These are phyloP conservation scores for Protea cynaroides DNA, from an alignment of 164 flowering plant species.

Conservation along the genomic window DNA sequence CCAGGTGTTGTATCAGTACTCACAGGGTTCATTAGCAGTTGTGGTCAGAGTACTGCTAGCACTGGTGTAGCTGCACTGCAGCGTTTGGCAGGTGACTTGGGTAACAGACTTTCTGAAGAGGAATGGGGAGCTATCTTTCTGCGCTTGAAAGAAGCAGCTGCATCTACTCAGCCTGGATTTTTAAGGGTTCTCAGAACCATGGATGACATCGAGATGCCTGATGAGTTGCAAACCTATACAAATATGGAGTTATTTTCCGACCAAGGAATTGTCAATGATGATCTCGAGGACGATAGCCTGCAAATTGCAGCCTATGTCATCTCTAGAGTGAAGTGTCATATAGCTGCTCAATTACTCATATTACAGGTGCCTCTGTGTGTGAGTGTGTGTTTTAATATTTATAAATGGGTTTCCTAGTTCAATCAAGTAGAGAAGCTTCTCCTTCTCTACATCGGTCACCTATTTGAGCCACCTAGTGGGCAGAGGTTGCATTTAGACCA, in stretches of 20 bases:
- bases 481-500: no score
- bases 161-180: conserved; percentile 52
- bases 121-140: conserved; percentile 74
- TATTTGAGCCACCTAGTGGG: no score
- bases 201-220: conserved; percentile 61
- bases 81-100: conserved; percentile 56
- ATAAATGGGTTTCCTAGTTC: no score
- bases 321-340: conserved; percentile 74
- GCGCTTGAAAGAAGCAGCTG: conserved; percentile 65
- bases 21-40: conserved; percentile 46
- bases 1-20: conserved; percentile 54
- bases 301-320: conserved; percentile 72
- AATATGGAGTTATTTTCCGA: conserved; percentile 52
- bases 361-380: conserved; percentile 49
- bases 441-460: no score
- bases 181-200: conserved; percentile 53
- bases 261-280: conserved; percentile 42
- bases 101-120: conserved; percentile 55
- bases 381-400: no score
- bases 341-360: conserved; percentile 66
- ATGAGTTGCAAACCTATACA: conserved; percentile 25
- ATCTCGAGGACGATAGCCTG: conserved; percentile 71
- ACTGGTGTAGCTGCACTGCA: conserved; percentile 72
- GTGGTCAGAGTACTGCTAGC: conserved; percentile 65
- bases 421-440: no score